Evolutionary conservation across 805 yeast genomes (phyloP).

Genomic region (Ogataea henricii): DNA sequence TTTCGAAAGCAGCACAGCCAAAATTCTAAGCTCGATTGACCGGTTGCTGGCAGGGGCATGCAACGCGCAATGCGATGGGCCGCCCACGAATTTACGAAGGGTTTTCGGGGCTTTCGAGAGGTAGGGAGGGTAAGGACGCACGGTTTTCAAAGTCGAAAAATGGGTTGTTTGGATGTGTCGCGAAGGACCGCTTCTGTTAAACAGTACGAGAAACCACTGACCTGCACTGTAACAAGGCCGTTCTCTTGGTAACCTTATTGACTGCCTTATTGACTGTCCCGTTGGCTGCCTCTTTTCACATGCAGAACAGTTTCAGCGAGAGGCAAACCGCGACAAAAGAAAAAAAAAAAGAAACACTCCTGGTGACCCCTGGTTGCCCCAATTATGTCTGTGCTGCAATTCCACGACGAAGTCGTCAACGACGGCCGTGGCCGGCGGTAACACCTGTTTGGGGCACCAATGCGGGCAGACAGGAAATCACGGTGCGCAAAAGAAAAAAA

Average conservation of each 20-base stretch:
- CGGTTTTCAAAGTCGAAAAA: background rate
- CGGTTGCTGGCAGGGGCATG: background rate
- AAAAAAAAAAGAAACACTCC: background rate
- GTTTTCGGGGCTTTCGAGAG: background rate
- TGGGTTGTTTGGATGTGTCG: too few relatives aligned
- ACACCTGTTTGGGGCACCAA: background rate
- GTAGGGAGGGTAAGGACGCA: background rate
- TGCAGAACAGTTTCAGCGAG: background rate
- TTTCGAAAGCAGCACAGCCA: constrained; percentile 3
- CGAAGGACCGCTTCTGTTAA: too few relatives aligned
- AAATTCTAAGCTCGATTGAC: background rate
- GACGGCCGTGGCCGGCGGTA: background rate
- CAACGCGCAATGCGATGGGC: background rate
- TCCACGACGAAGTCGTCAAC: background rate
- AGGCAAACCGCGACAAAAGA: background rate
- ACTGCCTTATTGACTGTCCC: background rate
- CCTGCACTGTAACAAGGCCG: too few relatives aligned
- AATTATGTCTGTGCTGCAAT: background rate
- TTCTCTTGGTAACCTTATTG: background rate
- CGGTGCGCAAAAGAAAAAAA: background rate
- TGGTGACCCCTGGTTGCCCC: constrained; percentile 2
- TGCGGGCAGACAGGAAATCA: background rate
- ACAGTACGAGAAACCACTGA: too few relatives aligned
- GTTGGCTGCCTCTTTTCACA: background rate
- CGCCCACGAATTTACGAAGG: background rate